phyloP scores from a whole-genome alignment of 768 basidiomycete species.

The Termitomyces bulborhizus region DNA sequence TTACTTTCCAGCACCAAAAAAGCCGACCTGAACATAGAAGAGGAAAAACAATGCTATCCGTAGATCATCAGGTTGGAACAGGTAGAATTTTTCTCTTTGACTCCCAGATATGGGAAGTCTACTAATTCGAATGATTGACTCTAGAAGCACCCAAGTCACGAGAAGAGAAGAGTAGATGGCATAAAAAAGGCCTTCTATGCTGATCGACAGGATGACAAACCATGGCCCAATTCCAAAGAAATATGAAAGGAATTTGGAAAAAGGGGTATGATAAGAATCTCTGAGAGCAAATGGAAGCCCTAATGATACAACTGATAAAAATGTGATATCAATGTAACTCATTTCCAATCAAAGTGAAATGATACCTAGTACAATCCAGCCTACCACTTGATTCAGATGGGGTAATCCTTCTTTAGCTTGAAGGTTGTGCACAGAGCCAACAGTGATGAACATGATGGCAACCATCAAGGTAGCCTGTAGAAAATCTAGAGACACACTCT shows the following conservation, averaged over 20 bases:
- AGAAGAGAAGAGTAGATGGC: conserved; percentile 62
- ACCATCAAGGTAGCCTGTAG: conserved; percentile 39
- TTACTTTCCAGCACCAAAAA: conserved; percentile 82
- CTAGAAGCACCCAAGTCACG: conserved; percentile 62
- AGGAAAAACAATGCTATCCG: conserved; percentile 77
- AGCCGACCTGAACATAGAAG: conserved; percentile 82
- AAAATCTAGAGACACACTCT: neutral
- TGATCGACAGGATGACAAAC: conserved; percentile 77
- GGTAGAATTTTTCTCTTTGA: conserved; percentile 22
- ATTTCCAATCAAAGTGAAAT: neutral
- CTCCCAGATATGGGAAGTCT: neutral
- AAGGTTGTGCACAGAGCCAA: conserved; percentile 51
- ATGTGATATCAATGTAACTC: neutral
- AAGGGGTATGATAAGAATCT: conserved; percentile 28
- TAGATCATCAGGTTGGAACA: conserved; percentile 56
- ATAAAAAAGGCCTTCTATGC: conserved; percentile 78
- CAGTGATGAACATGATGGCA: conserved; percentile 46
- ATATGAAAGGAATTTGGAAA: conserved; percentile 50
- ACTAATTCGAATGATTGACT: conserved; percentile 25
- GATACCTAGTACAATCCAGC: conserved; percentile 63
- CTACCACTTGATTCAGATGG: conserved; percentile 45
- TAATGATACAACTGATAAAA: conserved; percentile 39
- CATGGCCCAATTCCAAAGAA: conserved; percentile 71
- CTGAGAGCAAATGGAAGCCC: conserved; percentile 41
- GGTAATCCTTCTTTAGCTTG: conserved; percentile 67